Conservation (phyloP, 495 filamentous ascomycete species). For the Neurospora sp. region DNA sequence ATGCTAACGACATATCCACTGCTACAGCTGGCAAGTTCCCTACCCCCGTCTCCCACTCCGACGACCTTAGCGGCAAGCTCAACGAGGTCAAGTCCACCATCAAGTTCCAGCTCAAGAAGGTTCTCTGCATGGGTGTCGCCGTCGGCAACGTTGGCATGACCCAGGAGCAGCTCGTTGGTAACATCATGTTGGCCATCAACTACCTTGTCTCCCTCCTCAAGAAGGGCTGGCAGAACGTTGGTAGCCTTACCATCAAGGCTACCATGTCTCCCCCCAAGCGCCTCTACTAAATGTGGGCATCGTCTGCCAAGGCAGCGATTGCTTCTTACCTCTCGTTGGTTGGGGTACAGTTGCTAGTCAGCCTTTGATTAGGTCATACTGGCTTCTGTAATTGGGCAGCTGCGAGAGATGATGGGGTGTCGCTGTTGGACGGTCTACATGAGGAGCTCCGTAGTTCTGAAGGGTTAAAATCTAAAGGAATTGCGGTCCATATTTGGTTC, state of each 20-base stretch:
- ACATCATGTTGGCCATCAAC: slow-evolving; percentile 97
- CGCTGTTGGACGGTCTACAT: neutral
- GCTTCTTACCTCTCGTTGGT: neutral
- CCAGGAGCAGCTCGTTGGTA: slow-evolving; percentile 88
- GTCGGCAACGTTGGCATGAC: slow-evolving; percentile 97
- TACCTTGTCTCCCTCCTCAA: slow-evolving; percentile 97
- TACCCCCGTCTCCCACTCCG: slow-evolving; percentile 88
- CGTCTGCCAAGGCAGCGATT: neutral
- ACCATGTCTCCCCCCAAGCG: slow-evolving; percentile 97
- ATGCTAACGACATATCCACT: slow-evolving; percentile 3
- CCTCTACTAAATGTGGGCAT: slow-evolving; percentile 58
- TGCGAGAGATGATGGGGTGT: neutral
- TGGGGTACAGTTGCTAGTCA: neutral
- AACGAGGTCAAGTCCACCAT: slow-evolving; percentile 99
- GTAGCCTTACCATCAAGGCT: slow-evolving; percentile 97
- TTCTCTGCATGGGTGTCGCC: slow-evolving; percentile 97
- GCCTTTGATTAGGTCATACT: neutral
- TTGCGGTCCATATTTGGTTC: neutral
- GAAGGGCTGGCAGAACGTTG: slow-evolving; percentile 99
- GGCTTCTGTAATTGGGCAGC: neutral
- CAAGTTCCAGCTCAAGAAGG: slow-evolving; percentile 99
- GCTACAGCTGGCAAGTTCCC: slow-evolving; percentile 92
- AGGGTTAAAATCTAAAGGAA: neutral
- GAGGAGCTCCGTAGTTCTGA: neutral
- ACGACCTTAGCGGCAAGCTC: slow-evolving; percentile 88